phyloP scores from a whole-genome alignment of 202 grass and related monocot species.

The Carex sylvatica region DNA sequence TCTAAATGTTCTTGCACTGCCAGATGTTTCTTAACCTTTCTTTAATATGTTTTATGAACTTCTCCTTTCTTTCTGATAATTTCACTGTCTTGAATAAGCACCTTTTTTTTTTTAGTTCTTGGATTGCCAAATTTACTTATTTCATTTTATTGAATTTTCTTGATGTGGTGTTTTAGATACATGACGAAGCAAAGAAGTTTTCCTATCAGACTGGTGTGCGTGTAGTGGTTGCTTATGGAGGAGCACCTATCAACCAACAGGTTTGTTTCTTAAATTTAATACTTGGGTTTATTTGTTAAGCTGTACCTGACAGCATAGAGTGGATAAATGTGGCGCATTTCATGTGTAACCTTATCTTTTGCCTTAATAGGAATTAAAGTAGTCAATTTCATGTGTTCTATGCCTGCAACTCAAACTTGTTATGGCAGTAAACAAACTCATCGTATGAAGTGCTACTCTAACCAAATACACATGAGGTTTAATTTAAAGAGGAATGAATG shows the following conservation, averaged over 20 bases:
- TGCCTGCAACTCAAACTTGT: not conserved
- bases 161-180: constrained; percentile 49
- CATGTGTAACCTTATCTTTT: not conserved
- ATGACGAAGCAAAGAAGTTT: constrained; percentile 95
- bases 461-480: not conserved
- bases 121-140: not conserved
- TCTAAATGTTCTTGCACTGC: not conserved
- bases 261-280: constrained; percentile 34
- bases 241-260: constrained; percentile 81
- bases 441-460: not conserved
- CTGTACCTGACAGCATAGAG: not conserved
- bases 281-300: not conserved
- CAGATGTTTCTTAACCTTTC: not conserved
- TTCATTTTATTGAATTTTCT: constrained; percentile 27
- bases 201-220: constrained; percentile 84
- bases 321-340: not conserved
- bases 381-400: not conserved
- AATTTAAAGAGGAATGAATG: constrained; percentile 1
- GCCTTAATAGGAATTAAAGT: not conserved
- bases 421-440: not conserved
- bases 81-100: not conserved
- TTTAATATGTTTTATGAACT: not conserved
- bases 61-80: not conserved
- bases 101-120: not conserved
- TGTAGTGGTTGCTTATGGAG: constrained; percentile 92